Evolutionary conservation across 441 rosid genomes (phyloP).

Genomic region (Populus hybrid): DNA sequence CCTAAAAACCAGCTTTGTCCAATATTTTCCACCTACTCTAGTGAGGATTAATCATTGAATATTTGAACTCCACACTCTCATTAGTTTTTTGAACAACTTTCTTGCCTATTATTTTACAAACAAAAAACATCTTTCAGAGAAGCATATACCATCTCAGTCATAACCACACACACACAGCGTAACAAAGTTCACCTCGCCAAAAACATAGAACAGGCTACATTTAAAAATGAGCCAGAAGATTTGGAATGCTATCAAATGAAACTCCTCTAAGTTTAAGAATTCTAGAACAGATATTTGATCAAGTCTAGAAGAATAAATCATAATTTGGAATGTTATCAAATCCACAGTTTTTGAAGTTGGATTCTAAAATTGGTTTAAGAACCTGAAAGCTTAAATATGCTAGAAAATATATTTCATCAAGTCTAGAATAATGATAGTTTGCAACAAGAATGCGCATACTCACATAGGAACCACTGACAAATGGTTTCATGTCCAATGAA

Average conservation of each 20-base stretch:
- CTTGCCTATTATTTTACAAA: neutral
- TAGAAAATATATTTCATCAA: neutral
- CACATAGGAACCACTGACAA: conserved; percentile 73
- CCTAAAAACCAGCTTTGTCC: too few species aligned
- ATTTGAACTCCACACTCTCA: too few species aligned
- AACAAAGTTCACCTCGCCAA: too few species aligned
- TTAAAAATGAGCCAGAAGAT: too few species aligned
- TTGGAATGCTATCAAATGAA: too few species aligned
- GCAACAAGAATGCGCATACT: conserved; percentile 34
- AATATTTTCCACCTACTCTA: too few species aligned
- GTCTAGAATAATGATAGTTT: neutral
- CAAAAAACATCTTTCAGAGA: neutral
- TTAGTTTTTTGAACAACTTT: neutral
- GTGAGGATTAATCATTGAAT: too few species aligned
- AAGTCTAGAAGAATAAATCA: neutral
- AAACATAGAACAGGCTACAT: too few species aligned
- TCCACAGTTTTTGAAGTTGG: neutral
- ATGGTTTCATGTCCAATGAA: conserved; percentile 78
- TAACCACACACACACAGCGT: too few species aligned
- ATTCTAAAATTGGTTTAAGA: neutral
- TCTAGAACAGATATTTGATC: neutral
- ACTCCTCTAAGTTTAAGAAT: neutral
- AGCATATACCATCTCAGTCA: neutral
- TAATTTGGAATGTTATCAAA: neutral
- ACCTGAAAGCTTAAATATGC: neutral